Conservation (phyloP, 495 filamentous ascomycete species). For the Neurospora sp. region DNA sequence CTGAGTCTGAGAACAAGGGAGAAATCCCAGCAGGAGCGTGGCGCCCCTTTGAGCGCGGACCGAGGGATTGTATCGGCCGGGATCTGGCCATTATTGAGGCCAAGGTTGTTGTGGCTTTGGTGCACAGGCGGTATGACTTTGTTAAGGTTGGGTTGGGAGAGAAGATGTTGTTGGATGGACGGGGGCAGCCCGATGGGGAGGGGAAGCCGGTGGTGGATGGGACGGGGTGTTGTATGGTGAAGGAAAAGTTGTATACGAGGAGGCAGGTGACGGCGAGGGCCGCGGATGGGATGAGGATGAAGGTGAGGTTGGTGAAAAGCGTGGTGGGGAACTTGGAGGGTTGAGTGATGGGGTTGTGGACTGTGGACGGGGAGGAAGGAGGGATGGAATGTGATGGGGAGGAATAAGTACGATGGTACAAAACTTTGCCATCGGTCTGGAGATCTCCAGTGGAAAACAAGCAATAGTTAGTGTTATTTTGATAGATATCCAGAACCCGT, state of each 20-base stretch:
- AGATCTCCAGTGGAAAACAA: neutral
- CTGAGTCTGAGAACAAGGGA: conserved; percentile 23
- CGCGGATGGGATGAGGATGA: conserved; percentile 27
- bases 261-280: conserved; percentile 27
- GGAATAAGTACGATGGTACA: neutral
- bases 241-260: conserved; percentile 33
- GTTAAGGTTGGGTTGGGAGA: conserved; percentile 36
- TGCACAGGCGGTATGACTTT: conserved; percentile 33
- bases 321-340: neutral
- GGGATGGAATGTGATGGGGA: neutral
- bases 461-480: no score
- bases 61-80: conserved; percentile 48
- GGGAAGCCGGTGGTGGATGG: conserved; percentile 18
- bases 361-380: neutral
- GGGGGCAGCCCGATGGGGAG: no score
- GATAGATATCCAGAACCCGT: neutral
- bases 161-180: no score
- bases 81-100: conserved; percentile 41
- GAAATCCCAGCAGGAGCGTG: conserved; percentile 31
- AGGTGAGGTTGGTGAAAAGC: conserved; percentile 9
- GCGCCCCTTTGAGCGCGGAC: conserved; percentile 46
- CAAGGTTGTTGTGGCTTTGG: conserved; percentile 26
- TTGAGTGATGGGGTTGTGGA: neutral
- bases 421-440: neutral
- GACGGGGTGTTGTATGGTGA: conserved; percentile 32